Conservation (phyloP, 2,329 filamentous ascomycete genomes). For the Ophiostoma novo-ulmi region DNA sequence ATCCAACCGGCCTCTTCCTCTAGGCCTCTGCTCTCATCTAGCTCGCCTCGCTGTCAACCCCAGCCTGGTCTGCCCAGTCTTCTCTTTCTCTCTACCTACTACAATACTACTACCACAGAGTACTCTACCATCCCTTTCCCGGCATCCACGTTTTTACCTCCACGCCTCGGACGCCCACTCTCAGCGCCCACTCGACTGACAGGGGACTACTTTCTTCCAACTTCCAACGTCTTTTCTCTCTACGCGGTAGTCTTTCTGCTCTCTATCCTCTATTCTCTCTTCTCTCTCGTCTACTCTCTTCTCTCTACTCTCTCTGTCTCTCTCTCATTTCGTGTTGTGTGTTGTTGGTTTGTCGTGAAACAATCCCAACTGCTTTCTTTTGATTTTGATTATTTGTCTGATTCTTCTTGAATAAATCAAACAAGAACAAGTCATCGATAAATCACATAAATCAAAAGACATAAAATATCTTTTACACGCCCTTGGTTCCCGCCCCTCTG, state of each 20-base stretch:
- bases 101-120: neutral
- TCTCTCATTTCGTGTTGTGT: neutral
- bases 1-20: neutral
- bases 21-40: neutral
- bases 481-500: slow-evolving; percentile 9
- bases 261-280: neutral
- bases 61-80: neutral
- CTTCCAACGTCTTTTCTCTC: neutral
- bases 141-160: slow-evolving; percentile 3
- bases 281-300: neutral
- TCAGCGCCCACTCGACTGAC: neutral
- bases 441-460: neutral
- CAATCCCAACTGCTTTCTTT: neutral
- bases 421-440: neutral
- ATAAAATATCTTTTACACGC: neutral
- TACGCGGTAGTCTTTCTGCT: neutral
- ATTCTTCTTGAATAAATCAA: neutral
- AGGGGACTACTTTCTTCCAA: slow-evolving; percentile 3
- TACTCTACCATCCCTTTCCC: neutral
- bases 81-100: neutral
- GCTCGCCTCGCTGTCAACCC: neutral
- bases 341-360: neutral
- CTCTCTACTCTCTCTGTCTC: no score
- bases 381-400: neutral
- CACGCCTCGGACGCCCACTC: neutral